These are phyloP conservation scores for Arabidopsis lyrata DNA, from an alignment of 441 rosid genomes.

Conservation along the genomic window DNA sequence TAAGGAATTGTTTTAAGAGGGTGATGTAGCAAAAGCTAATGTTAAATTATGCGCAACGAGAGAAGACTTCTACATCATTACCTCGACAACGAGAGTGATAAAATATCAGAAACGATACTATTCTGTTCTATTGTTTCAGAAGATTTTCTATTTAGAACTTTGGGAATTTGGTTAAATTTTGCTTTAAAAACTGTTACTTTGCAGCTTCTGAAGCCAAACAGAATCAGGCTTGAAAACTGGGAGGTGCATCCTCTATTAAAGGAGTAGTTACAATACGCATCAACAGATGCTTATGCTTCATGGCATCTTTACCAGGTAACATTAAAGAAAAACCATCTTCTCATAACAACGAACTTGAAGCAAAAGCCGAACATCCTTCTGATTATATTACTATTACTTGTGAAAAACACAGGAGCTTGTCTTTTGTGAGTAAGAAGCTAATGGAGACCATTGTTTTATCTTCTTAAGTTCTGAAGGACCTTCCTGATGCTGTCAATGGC, in stretches of 20 bases:
- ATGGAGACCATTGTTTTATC: conserved; percentile 27
- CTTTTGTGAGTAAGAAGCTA: conserved; percentile 12
- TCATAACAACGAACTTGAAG: not conserved
- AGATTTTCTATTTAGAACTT: no score
- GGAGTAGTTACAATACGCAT: conserved; percentile 72
- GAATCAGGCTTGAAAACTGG: conserved; percentile 53
- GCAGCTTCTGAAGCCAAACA: no score
- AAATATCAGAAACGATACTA: no score
- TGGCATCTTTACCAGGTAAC: conserved; percentile 83
- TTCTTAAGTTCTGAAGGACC: conserved; percentile 56
- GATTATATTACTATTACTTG: no score
- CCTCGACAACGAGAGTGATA: no score
- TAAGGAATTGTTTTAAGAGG: no score
- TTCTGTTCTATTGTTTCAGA: no score
- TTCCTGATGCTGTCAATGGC: conserved; percentile 50
- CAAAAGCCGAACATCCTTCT: conserved; percentile 4
- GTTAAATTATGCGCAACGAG: no score
- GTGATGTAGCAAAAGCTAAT: no score
- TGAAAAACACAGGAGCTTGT: not conserved
- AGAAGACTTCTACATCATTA: no score
- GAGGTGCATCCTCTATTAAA: conserved; percentile 59
- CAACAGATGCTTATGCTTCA: conserved; percentile 85
- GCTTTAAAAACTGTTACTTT: no score
- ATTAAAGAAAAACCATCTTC: not conserved
- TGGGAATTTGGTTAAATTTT: no score